Percentiles rank a stretch among this genome's conserved stretches.
Evolutionary conservation across 371 early-diverging fungal species (phyloP).

Genomic region (Actinomortierella ambigua): DNA sequence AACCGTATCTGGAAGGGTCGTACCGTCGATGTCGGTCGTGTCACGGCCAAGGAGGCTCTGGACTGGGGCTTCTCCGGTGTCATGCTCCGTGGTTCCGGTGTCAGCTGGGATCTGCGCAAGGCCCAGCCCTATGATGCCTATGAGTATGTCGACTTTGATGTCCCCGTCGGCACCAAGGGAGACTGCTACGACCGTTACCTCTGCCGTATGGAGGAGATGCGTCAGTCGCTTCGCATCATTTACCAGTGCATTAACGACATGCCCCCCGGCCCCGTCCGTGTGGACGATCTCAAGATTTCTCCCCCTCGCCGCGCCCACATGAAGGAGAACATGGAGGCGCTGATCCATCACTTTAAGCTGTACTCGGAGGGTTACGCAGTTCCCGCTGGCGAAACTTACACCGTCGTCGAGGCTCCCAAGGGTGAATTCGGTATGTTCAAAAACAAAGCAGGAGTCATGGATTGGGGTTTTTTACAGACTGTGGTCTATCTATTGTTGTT

Average conservation of each 20-base stretch:
- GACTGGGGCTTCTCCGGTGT: conserved; percentile 95
- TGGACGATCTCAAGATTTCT: conserved; percentile 98
- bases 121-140: conserved; percentile 95
- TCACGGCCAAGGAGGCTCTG: conserved; percentile 86
- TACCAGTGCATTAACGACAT: conserved; percentile 94
- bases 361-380: conserved; percentile 98
- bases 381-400: conserved; percentile 96
- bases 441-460: too few species aligned
- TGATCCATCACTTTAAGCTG: conserved; percentile 98
- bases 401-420: conserved; percentile 97
- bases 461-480: too few species aligned
- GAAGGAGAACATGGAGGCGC: conserved; percentile 98
- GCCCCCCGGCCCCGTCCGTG: conserved; percentile 92
- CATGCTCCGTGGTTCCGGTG: conserved; percentile 93
- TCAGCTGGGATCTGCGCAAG: conserved; percentile 96
- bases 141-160: conserved; percentile 93
- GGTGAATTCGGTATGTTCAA: conserved; percentile 89
- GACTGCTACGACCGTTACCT: conserved; percentile 97
- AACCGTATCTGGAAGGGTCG: conserved; percentile 97
- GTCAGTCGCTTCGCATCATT: conserved; percentile 95
- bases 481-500: too few species aligned
- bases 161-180: conserved; percentile 94
- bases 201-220: conserved; percentile 98
- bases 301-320: conserved; percentile 94
- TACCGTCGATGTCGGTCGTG: conserved; percentile 86